Percentiles rank a stretch among this genome's conserved stretches.
Evolutionary conservation across 306 rosid genomes (phyloP).

Genomic region (Prunus fruticosa): DNA sequence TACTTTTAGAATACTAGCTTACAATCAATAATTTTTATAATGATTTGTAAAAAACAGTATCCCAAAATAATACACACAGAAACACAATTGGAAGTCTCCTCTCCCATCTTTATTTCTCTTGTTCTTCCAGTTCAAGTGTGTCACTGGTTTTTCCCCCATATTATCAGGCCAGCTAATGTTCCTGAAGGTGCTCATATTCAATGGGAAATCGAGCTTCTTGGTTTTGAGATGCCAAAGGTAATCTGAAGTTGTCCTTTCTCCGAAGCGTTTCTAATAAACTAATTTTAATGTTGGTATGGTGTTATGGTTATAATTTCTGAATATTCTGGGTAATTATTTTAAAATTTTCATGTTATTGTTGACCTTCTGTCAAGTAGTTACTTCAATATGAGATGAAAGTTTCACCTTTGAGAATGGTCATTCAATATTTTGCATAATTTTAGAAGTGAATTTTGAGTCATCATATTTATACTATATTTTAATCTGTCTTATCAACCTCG

Average conservation of each 20-base stretch:
- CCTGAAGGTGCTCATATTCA: constrained; percentile 85
- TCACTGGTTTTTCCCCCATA: constrained; percentile 19
- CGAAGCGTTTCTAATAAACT: not conserved
- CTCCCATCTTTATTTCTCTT: constrained; percentile 6
- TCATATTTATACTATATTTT: not conserved
- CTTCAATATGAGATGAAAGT: not conserved
- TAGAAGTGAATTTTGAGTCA: not conserved
- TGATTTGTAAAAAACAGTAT: not conserved
- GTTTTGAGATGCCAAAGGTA: constrained; percentile 94
- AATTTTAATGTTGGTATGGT: not conserved
- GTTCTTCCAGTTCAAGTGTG: constrained; percentile 18
- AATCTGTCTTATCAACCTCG: not conserved
- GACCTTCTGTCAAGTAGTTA: not conserved
- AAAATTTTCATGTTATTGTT: not conserved
- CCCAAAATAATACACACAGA: not conserved
- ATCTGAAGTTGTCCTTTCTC: not conserved
- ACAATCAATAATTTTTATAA: not conserved
- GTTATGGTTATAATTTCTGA: not conserved
- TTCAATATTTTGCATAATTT: not conserved
- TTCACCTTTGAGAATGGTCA: not conserved
- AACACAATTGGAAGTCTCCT: constrained; percentile 1
- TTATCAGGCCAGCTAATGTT: constrained; percentile 72
- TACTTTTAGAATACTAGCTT: constrained; percentile 21
- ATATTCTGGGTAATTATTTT: not conserved
- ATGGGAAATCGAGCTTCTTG: constrained; percentile 98